These are phyloP conservation scores for Phragmites australis DNA, from an alignment of 176 grass and related monocot genomes.

Conservation along the genomic window DNA sequence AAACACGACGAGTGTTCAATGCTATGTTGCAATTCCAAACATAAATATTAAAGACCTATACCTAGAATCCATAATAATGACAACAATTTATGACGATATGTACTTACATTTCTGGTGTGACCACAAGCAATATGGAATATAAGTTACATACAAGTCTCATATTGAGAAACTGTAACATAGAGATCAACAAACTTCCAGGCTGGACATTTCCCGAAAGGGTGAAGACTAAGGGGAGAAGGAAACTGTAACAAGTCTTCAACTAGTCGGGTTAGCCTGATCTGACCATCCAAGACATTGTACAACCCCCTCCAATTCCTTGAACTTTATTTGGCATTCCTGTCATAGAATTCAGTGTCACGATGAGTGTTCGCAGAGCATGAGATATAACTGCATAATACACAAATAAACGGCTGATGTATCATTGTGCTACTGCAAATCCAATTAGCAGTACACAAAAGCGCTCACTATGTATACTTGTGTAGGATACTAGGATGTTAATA, in stretches of 20 bases:
- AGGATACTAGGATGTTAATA: background rate
- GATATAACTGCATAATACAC: background rate
- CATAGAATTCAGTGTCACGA: conserved; percentile 1
- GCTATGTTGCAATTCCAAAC: background rate
- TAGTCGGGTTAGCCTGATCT: background rate
- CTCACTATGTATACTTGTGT: background rate
- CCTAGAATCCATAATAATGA: background rate
- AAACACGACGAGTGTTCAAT: background rate
- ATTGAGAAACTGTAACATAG: background rate
- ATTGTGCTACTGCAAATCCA: background rate
- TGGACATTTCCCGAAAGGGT: background rate
- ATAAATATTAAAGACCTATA: background rate
- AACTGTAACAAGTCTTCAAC: background rate
- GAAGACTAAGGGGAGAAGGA: background rate
- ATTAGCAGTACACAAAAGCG: background rate
- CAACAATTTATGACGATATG: background rate
- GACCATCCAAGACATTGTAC: background rate
- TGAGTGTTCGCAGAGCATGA: background rate
- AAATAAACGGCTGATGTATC: background rate
- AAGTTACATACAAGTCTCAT: background rate
- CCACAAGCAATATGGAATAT: background rate
- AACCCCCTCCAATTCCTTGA: background rate
- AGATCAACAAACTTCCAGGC: background rate
- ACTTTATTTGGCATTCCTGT: background rate
- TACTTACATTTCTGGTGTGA: background rate